Base-by-base conservation (phyloP, 2,329 filamentous ascomycete species). In the Trichoderma atrobrunneum region DNA sequence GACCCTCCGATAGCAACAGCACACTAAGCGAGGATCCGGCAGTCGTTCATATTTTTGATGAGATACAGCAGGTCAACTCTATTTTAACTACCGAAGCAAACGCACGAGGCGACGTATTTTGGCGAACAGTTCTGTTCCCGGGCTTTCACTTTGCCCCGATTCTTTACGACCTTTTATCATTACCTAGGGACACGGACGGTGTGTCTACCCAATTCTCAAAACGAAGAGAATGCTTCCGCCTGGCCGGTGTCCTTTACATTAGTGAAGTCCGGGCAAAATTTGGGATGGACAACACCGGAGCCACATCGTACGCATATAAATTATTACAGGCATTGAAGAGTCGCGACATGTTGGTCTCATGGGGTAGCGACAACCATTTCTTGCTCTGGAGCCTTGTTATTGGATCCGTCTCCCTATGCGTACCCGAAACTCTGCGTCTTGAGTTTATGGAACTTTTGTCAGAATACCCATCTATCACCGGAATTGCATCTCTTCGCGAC, bases 201-300 rank as follows among this genome's bases (percentile, higher is more conserved):
- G 39, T 48, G n/a, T 16, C 36, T 28, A 39, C 21, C 11, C 51
- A 21, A 34, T 61, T 48, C 36, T 51, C 26, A 34, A 60, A 34
- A 21, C 66, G 66, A 21, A 16, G 56, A 26, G 66, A 69, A n/a
- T 69, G 66, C 10, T 69, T 69, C n/a, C 56, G 66, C 10, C 5
- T 69, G n/a, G 56, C 66, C n/a, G 56, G 24, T 3, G 61, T 69
- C 2, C 66, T 69, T 3, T 69, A 69, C 1, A 26, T 69, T 8
- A 69, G 66, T 26, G 66, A 69, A n/a, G 18, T 69, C 2, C 66
- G 66, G 3, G 66, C 26, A 8, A 69, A 69, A 6, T 69, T 69
- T 61, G 66, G 66, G 6, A 69, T 69, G 66, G 66, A 69, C 6
- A 69, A 69, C 14, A 69, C 56, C 2, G 66, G 66, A 10, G 66